Conservation (phyloP, 1,284 basidiomycete species). For the Apiotrichum montevideense region DNA sequence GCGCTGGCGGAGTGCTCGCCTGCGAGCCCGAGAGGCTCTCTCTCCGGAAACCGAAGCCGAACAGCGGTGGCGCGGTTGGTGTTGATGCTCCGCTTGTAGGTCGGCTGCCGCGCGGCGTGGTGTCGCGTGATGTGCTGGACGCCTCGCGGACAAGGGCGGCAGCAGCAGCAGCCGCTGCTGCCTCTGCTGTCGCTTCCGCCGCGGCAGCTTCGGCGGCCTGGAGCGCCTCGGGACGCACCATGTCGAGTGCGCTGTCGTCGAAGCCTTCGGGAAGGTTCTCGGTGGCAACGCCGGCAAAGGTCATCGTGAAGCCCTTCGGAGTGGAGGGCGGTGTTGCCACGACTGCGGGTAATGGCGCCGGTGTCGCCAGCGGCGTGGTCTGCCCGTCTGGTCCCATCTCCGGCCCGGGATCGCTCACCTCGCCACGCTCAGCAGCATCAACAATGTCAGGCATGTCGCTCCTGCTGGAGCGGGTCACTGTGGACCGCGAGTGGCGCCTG, state of each 20-base stretch:
- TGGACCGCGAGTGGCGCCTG: not conserved
- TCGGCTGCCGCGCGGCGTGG: not conserved
- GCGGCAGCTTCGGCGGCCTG: slow-evolving; percentile 2
- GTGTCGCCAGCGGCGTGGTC: not conserved
- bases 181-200: not conserved
- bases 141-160: not conserved
- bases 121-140: not conserved
- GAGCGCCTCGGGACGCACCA: slow-evolving; percentile 8
- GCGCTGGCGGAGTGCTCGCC: no score
- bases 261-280: slow-evolving; percentile 11
- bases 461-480: not conserved
- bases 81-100: not conserved
- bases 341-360: not conserved
- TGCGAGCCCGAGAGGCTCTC: no score
- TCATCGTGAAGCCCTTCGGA: slow-evolving; percentile 4
- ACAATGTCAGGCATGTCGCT: no score
- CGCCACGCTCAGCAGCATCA: no score
- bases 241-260: slow-evolving; percentile 9
- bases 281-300: slow-evolving; percentile 11
- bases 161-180: not conserved
- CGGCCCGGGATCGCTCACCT: no score
- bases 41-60: no score
- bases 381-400: no score
- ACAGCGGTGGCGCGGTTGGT: no score
- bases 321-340: not conserved